These are phyloP conservation scores for Linnemannia schmuckeri DNA, from an alignment of 192 early-diverging fungal species.

Conservation along the genomic window DNA sequence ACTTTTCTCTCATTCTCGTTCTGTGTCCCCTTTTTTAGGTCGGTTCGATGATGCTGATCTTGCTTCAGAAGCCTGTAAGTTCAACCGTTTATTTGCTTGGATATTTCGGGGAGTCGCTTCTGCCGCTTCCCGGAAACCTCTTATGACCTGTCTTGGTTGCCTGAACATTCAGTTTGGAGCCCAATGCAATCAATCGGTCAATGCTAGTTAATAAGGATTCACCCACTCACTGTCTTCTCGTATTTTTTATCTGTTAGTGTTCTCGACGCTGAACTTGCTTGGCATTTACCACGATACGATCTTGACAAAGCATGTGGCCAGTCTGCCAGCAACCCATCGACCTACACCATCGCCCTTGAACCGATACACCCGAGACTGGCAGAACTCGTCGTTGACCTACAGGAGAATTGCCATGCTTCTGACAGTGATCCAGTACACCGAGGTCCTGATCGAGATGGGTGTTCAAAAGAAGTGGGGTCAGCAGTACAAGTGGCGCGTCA, in stretches of 20 bases:
- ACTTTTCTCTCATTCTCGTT: not conserved
- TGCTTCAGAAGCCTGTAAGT: slow-evolving; percentile 85
- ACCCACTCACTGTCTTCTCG: too few species aligned
- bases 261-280: slow-evolving; percentile 83
- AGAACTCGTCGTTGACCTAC: slow-evolving; percentile 62
- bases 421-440: slow-evolving; percentile 78
- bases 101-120: not conserved
- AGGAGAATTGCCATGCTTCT: slow-evolving; percentile 71
- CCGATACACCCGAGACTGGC: slow-evolving; percentile 79
- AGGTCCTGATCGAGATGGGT: slow-evolving; percentile 85
- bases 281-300: slow-evolving; percentile 92
- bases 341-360: slow-evolving; percentile 69
- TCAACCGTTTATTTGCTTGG: not conserved
- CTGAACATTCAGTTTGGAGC: too few species aligned
- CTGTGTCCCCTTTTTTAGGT: slow-evolving; percentile 61
- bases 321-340: slow-evolving; percentile 53
- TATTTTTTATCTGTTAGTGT: slow-evolving; percentile 63
- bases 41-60: slow-evolving; percentile 95
- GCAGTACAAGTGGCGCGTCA: slow-evolving; percentile 70
- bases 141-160: too few species aligned
- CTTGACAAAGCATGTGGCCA: slow-evolving; percentile 63
- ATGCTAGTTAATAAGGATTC: too few species aligned
- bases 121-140: too few species aligned
- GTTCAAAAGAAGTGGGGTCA: slow-evolving; percentile 74
- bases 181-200: too few species aligned